Evolutionary conservation across 2,329 filamentous ascomycete species (phyloP).

Genomic region (Myriangium duriaei): DNA sequence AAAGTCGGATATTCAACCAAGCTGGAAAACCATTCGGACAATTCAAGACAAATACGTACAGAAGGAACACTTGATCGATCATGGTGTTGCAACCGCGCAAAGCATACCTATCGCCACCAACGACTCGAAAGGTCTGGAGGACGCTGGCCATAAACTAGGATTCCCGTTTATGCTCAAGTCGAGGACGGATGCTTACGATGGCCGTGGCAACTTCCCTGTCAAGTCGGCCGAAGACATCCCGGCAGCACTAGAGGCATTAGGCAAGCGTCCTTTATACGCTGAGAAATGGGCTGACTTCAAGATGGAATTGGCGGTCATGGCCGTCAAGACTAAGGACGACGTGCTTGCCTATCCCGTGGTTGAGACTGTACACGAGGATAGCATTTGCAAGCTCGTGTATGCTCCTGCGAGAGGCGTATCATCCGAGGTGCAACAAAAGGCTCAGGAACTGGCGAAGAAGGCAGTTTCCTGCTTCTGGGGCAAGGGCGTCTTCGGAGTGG

Average conservation of each 20-base stretch:
- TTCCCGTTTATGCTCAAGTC: slow-evolving; percentile 91
- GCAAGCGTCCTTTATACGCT: slow-evolving; percentile 62
- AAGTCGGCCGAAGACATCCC: slow-evolving; percentile 47
- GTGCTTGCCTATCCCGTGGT: slow-evolving; percentile 73
- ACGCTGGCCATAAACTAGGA: slow-evolving; percentile 53
- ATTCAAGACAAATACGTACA: slow-evolving; percentile 93
- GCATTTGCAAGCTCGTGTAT: slow-evolving; percentile 86
- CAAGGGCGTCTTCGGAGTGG: slow-evolving; percentile 88
- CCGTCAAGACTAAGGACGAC: slow-evolving; percentile 71
- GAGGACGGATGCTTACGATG: slow-evolving; percentile 82
- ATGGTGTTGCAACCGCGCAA: slow-evolving; percentile 59
- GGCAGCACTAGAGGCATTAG: slow-evolving; percentile 56
- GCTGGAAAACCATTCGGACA: slow-evolving; percentile 71
- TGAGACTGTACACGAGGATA: slow-evolving; percentile 91
- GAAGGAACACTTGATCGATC: slow-evolving; percentile 62
- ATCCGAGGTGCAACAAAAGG: slow-evolving; percentile 46
- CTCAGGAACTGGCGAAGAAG: slow-evolving; percentile 63
- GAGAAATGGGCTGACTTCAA: slow-evolving; percentile 81
- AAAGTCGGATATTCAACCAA: slow-evolving; percentile 57
- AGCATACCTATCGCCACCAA: slow-evolving; percentile 53
- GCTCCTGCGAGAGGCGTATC: slow-evolving; percentile 65
- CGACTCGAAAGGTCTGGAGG: slow-evolving; percentile 47
- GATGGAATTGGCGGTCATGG: slow-evolving; percentile 86
- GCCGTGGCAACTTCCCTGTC: slow-evolving; percentile 61
- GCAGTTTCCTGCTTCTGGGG: slow-evolving; percentile 73